Base-by-base conservation (phyloP, 2,329 filamentous ascomycete genomes). In the Fusarium marasasianum region DNA sequence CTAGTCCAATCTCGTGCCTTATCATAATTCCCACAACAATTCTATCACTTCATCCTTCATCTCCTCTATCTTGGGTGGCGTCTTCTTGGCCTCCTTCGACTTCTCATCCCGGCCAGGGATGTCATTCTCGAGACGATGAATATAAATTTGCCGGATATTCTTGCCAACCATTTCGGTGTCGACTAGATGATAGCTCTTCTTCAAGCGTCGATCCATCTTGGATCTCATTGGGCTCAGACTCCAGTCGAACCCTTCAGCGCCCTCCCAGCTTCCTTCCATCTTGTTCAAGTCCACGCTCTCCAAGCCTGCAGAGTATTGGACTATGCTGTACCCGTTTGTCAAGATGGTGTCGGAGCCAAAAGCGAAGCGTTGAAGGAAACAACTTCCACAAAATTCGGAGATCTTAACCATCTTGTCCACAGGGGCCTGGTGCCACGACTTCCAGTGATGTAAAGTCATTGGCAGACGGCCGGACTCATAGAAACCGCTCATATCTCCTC, bases 401-500 rank as follows among this genome's bases (percentile, higher is more conserved):
- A 89, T 81, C 44, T 83, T 80, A 38, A 86, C 84, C 81, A 90
- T 87, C 64, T 85, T 83, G 53, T 84, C 83, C 47, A 90, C 80
- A 3, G 86, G 86, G 33, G 82, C 83, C 14, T 83, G 76, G 80
- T 90, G 89, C 88, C 89, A 91, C 18, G 85, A 88, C 78, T 90
- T 91, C 89, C 89, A 91, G 81, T 91, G 90, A 78, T 91, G 90
- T 12, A 91, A 81, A 56, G 86, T 90, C 18, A 91, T 80, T 0
- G 88, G 86, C n/a, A 83, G 81, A 31, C 85, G 80, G 3, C 88
- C 88, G 5, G 86, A 85, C 80, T 91, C 90, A 78, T 90, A 91
- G 76, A 91, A 90, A 1, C 90, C 90, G 5, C 87, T 86, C 29
- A 86, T 79, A 68, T 91, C 89, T 40, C 83, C 84, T 41, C 81